Evolutionary conservation across 371 early-diverging fungal species (phyloP).

Genomic region (Zychaea mexicana): DNA sequence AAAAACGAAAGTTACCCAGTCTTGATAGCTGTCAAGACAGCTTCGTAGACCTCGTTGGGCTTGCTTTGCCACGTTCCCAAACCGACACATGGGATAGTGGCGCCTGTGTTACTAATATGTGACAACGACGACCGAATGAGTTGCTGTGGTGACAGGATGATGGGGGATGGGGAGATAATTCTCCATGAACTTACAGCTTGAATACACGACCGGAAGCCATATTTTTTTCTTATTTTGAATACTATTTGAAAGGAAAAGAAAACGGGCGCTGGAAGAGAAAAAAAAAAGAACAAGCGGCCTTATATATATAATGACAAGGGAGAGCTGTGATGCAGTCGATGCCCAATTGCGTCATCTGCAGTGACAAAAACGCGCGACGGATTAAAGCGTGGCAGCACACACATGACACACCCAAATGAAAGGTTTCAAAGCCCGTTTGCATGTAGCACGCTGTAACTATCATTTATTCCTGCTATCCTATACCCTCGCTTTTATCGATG

Average conservation of each 20-base stretch:
- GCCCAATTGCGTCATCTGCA: conserved; percentile 1
- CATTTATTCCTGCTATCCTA: too few relatives aligned
- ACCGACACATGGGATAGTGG: conserved; percentile 30
- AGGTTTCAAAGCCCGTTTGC: too few relatives aligned
- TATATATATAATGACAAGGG: background rate
- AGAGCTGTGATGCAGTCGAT: too few relatives aligned
- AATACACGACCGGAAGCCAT: conserved; percentile 22
- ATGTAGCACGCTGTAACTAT: too few relatives aligned
- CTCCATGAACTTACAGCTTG: conserved; percentile 18
- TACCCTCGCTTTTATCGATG: too few relatives aligned
- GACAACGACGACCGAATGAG: too few relatives aligned
- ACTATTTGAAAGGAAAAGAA: background rate
- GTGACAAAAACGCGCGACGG: too few relatives aligned
- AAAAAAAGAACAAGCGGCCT: background rate
- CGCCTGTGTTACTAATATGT: conserved; percentile 33
- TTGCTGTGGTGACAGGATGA: too few relatives aligned
- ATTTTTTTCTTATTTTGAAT: too few relatives aligned
- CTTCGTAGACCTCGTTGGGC: conserved; percentile 39
- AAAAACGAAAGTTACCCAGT: conserved; percentile 26
- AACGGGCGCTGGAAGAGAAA: background rate
- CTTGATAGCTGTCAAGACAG: conserved; percentile 36
- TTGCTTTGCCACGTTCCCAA: conserved; percentile 53
- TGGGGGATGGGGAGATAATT: too few relatives aligned
- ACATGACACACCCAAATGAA: too few relatives aligned
- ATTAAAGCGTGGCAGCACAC: too few relatives aligned